Evolutionary conservation across 441 rosid species (phyloP).

Genomic region (Flueggea neowawraea): DNA sequence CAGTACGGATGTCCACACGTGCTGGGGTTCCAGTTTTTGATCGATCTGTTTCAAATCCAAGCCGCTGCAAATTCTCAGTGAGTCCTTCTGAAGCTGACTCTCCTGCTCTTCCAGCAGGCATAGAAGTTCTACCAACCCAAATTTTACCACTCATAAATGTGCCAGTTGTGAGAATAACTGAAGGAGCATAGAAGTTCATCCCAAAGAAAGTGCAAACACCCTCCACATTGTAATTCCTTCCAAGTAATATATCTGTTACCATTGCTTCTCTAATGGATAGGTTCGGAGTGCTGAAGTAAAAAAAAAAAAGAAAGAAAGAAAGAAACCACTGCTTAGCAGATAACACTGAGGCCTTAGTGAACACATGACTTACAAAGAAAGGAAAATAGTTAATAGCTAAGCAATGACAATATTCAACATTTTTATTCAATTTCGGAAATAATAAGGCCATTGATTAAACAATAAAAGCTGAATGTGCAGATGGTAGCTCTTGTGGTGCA

Average conservation of each 20-base stretch:
- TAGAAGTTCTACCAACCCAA: constrained; percentile 94
- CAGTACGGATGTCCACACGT: constrained; percentile 88
- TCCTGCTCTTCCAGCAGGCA: constrained; percentile 99
- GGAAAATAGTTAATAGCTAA: not conserved
- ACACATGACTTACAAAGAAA: not conserved
- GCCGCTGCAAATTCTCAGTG: constrained; percentile 84
- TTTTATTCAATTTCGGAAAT: no score
- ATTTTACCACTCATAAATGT: constrained; percentile 99
- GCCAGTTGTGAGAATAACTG: constrained; percentile 93
- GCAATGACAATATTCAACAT: no score
- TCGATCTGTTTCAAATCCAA: constrained; percentile 97
- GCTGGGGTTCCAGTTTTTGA: constrained; percentile 99
- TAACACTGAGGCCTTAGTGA: constrained; percentile 4
- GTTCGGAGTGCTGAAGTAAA: constrained; percentile 66
- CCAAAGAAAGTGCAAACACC: constrained; percentile 93
- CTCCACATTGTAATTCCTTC: constrained; percentile 92
- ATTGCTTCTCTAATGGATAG: constrained; percentile 96
- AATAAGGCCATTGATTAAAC: no score
- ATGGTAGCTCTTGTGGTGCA: no score
- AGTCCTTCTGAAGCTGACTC: constrained; percentile 95
- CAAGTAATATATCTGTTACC: constrained; percentile 88
- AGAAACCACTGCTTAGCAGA: constrained; percentile 21
- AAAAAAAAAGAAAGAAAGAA: constrained; percentile 4
- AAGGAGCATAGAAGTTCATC: constrained; percentile 92
- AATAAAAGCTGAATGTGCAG: no score